phyloP scores from a whole-genome alignment of 805 yeast species.

The Pichia kluyveri region DNA sequence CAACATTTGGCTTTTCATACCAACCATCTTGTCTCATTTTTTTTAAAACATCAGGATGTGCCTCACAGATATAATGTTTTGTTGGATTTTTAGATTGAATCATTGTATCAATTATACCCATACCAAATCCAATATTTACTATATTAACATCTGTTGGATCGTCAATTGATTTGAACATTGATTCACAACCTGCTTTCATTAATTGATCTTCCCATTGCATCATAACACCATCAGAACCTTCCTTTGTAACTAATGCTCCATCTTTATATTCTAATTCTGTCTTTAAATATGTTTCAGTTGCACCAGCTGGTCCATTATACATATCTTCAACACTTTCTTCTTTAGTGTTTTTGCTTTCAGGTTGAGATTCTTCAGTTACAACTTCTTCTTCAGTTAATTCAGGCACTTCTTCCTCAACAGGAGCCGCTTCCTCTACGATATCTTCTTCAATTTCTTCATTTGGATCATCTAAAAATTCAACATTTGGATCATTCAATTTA shows the following conservation, averaged over 20 bases:
- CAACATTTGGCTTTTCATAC: slow-evolving; percentile 66
- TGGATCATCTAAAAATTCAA: slow-evolving; percentile 47
- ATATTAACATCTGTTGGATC: slow-evolving; percentile 36
- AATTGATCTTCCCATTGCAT: slow-evolving; percentile 90
- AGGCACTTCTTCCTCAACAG: neutral
- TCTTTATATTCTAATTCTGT: slow-evolving; percentile 62
- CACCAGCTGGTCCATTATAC: slow-evolving; percentile 48
- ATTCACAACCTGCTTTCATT: slow-evolving; percentile 73
- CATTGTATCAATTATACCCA: slow-evolving; percentile 88
- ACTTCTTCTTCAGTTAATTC: too few relatives aligned
- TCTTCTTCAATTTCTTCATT: neutral
- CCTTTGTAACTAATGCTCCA: slow-evolving; percentile 62
- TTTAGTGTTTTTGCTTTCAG: too few relatives aligned
- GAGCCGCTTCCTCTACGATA: neutral
- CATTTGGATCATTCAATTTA: slow-evolving; percentile 52
- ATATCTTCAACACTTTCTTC: slow-evolving; percentile 13
- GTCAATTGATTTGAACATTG: slow-evolving; percentile 45
- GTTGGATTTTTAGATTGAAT: slow-evolving; percentile 52
- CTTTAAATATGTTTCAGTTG: slow-evolving; percentile 54
- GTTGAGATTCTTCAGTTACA: too few relatives aligned
- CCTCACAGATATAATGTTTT: slow-evolving; percentile 83
- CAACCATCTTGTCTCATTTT: slow-evolving; percentile 72
- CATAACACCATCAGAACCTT: slow-evolving; percentile 85
- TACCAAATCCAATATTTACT: slow-evolving; percentile 88
- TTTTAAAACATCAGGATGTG: slow-evolving; percentile 82